Percentiles rank a stretch among this genome's conserved stretches.
phyloP scores from a whole-genome alignment of 106 monocot species.

The Acorus calamus region DNA sequence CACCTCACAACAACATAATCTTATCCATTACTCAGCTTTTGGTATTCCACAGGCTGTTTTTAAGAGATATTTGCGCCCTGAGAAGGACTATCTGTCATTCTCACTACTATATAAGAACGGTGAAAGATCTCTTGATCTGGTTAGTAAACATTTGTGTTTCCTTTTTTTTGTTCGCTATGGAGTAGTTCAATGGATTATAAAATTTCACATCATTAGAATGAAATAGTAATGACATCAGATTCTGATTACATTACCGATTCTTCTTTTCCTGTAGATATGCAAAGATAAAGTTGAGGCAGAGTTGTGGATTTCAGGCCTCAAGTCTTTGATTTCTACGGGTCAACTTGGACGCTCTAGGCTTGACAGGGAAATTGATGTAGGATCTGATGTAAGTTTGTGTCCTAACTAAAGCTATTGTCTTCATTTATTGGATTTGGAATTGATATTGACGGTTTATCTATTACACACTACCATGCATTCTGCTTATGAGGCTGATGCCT shows the following conservation, averaged over 20 bases:
- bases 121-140: constrained; percentile 25
- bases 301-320: constrained; percentile 18
- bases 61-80: constrained; percentile 19
- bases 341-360: constrained; percentile 1
- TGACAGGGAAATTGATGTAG: constrained; percentile 1
- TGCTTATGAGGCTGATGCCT: no score
- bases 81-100: constrained; percentile 22
- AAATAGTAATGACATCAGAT: background rate
- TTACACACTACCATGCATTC: no score
- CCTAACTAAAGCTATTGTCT: no score
- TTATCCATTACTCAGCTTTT: background rate
- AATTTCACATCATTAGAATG: background rate
- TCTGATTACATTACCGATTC: background rate
- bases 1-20: background rate
- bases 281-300: constrained; percentile 22
- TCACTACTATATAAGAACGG: constrained; percentile 21
- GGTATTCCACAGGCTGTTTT: constrained; percentile 15
- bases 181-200: background rate
- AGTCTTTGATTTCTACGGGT: constrained; percentile 9
- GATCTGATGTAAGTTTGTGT: constrained; percentile 12
- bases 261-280: constrained; percentile 12
- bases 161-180: background rate
- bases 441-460: no score
- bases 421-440: no score
- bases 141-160: background rate